Base-by-base conservation (phyloP, 1,139 yeast genomes). In the Ogataea hybrid region DNA sequence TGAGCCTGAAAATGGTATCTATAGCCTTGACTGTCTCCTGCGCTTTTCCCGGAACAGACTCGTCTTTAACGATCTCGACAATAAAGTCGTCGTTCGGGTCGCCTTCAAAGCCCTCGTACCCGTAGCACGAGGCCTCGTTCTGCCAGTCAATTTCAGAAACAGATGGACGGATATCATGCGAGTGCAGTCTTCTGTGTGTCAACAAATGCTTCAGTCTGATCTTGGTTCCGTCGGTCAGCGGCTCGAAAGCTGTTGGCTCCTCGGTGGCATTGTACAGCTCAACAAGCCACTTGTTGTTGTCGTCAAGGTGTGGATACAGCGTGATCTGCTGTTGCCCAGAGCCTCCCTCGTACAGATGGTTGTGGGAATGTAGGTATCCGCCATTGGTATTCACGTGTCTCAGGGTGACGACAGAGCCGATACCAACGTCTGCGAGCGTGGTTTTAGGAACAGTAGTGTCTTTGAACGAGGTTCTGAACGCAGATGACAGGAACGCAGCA, bases 31-130 rank as follows among this genome's bases (percentile, higher is more conserved):
- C 76, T 43, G 75, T 70, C 28, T 73, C 68, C 54, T 75, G 80
- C 21, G 94, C 84, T 21, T 67, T 73, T 14, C 81, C 82, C 20
- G 73, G 68, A 35, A 66, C 70, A 28, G 92, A 72, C 53, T 71
- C 63, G 44, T 73, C 69, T 54, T 77, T 70, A 46, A 85, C 86
- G 56, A 94, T 85, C 68, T 92, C 97, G 44, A 94, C 86, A 47
- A 87, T 71, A 70, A 90, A 94, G 65, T 89, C 94, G 68, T 94
- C 99, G 66, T 94, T 94, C 51, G 90, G 87, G 68, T 94, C 98
- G 60, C 98, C 98, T 16, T 64, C 80, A 58, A 92, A 94, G 5
- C 95, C 97, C 38, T 84, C 87, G 60, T 67, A 86, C 15, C 99
- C 99, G 61, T 94, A 94, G 63, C 88, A 81, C 14, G 95, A 80